Evolutionary conservation across 257 asterid species (phyloP).

Genomic region (Euphrasia confusa): DNA sequence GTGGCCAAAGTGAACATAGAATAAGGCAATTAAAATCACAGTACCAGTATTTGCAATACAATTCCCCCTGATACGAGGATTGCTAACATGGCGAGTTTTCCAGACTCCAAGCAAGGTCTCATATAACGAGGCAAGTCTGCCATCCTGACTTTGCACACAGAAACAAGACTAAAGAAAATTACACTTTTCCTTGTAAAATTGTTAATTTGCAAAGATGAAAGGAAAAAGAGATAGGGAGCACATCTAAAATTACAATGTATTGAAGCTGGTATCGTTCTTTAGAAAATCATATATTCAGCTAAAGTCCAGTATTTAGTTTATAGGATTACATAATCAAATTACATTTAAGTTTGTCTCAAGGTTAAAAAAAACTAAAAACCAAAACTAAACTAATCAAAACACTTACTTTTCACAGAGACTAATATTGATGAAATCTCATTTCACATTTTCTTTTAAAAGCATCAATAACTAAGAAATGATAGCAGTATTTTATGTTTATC

Average conservation of each 20-base stretch:
- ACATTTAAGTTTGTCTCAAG: not conserved
- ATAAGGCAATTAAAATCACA: slow-evolving; percentile 11
- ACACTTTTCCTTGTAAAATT: not conserved
- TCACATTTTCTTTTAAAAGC: not conserved
- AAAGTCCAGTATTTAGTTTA: not conserved
- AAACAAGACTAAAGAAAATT: slow-evolving; percentile 20
- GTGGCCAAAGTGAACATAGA: slow-evolving; percentile 17
- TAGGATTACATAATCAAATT: not conserved
- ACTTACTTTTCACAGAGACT: not conserved
- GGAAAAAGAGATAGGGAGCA: slow-evolving; percentile 18
- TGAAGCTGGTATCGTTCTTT: slow-evolving; percentile 12
- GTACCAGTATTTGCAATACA: slow-evolving; percentile 86
- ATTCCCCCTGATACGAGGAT: slow-evolving; percentile 89
- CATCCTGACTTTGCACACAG: slow-evolving; percentile 51
- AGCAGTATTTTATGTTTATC: not conserved
- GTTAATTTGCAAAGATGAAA: slow-evolving; percentile 16
- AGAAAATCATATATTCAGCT: slow-evolving; percentile 16
- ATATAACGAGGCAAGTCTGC: slow-evolving; percentile 63
- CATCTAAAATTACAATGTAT: slow-evolving; percentile 9
- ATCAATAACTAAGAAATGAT: not conserved
- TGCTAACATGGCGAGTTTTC: slow-evolving; percentile 83
- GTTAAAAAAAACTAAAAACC: not conserved
- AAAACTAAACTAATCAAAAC: too few relatives aligned
- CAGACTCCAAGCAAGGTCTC: slow-evolving; percentile 71
- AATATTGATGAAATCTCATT: not conserved